Evolutionary conservation across 768 basidiomycete genomes (phyloP).

Genomic region (Royoungia palumana): DNA sequence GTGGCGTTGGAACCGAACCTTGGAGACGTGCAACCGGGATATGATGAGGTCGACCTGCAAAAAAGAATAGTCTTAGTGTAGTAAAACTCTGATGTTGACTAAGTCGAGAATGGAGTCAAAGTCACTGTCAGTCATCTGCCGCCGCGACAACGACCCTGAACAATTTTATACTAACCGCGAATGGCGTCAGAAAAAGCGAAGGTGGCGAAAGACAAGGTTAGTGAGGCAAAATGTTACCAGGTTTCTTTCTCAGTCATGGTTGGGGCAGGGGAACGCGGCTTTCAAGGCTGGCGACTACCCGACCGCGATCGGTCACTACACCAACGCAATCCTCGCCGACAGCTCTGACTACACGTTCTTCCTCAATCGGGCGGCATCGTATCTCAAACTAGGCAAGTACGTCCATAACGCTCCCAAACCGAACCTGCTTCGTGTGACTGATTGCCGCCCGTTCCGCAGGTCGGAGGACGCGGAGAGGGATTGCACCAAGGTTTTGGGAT

Average conservation of each 20-base stretch:
- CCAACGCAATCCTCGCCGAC: constrained; percentile 73
- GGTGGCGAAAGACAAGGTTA: constrained; percentile 33
- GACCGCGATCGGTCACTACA: constrained; percentile 82
- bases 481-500: constrained; percentile 59
- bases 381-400: constrained; percentile 93
- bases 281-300: constrained; percentile 82
- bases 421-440: neutral
- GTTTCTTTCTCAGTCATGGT: neutral
- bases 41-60: neutral
- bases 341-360: constrained; percentile 69
- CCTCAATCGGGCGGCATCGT: constrained; percentile 87
- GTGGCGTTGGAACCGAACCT: neutral
- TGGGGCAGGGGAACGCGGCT: constrained; percentile 72
- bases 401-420: constrained; percentile 32
- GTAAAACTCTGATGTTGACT: too few species aligned
- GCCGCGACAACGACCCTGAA: neutral
- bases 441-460: constrained; percentile 38
- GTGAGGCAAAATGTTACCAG: neutral
- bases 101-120: too few species aligned
- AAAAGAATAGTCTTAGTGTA: too few species aligned
- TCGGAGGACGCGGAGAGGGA: constrained; percentile 80
- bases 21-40: neutral
- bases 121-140: too few species aligned
- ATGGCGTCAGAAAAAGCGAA: constrained; percentile 37
- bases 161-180: constrained; percentile 1